phyloP scores from a whole-genome alignment of 495 filamentous ascomycete genomes.

The Penicillium desertorum region DNA sequence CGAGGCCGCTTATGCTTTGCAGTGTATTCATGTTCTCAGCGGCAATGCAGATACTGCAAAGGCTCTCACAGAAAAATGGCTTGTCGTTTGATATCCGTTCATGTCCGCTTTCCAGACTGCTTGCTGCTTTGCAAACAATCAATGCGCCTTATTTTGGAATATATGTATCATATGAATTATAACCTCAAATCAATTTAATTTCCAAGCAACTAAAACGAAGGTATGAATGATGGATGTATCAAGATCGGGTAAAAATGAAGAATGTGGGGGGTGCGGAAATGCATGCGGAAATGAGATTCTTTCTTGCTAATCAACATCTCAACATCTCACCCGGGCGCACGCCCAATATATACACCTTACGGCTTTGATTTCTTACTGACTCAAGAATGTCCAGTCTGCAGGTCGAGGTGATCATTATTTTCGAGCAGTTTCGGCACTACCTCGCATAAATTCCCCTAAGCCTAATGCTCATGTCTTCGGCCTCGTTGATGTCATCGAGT shows the following conservation, averaged over 20 bases:
- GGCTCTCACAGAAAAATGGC: constrained; percentile 57
- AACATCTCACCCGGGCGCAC: not conserved
- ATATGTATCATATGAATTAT: constrained; percentile 1
- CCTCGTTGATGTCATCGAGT: not conserved
- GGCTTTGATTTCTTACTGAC: not conserved
- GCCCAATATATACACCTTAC: not conserved
- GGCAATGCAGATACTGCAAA: constrained; percentile 59
- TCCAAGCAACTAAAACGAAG: not conserved
- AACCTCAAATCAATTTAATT: not conserved
- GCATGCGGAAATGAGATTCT: not conserved
- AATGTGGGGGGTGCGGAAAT: constrained; percentile 10
- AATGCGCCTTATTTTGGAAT: not conserved
- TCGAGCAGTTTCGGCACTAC: not conserved
- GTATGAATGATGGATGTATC: not conserved
- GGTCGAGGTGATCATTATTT: not conserved
- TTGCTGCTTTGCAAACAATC: not conserved
- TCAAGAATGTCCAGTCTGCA: not conserved
- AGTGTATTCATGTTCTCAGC: constrained; percentile 62
- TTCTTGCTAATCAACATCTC: not conserved
- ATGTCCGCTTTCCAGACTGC: not conserved
- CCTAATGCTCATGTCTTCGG: not conserved
- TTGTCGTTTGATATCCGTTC: constrained; percentile 45
- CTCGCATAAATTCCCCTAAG: not conserved
- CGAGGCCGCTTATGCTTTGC: constrained; percentile 77
- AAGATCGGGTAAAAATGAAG: not conserved